A percentile compares a stretch with the other conserved stretches of the same genome.
Evolutionary conservation across 495 filamentous ascomycete species (phyloP).

Genomic region (Elasticomyces elasticus): DNA sequence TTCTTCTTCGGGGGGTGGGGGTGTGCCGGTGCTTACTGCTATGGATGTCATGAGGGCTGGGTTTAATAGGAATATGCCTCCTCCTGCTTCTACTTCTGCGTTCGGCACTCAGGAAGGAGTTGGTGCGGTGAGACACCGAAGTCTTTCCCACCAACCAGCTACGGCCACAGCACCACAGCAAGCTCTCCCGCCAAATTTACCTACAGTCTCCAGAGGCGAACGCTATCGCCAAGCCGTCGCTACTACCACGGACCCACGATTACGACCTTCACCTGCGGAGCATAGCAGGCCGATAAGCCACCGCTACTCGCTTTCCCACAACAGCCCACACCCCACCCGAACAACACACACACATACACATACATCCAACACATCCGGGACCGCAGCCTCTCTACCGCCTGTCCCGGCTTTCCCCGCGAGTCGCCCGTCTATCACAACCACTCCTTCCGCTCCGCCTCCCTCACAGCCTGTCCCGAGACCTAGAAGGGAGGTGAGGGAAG

Average conservation of each 20-base stretch:
- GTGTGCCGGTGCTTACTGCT: too few species aligned
- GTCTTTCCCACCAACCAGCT: constrained; percentile 14
- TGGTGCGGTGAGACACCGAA: too few species aligned
- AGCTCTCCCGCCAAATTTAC: too few species aligned
- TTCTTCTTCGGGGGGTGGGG: too few species aligned
- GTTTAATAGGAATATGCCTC: constrained; percentile 2
- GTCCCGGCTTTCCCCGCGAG: neutral
- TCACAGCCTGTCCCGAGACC: too few species aligned
- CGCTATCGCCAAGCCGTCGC: too few species aligned
- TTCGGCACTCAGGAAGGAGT: too few species aligned
- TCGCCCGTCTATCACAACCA: neutral
- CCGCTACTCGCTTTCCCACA: constrained; percentile 11
- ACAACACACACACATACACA: neutral
- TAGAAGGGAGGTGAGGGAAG: constrained; percentile 43
- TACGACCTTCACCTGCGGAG: neutral
- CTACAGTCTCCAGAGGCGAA: too few species aligned
- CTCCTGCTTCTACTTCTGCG: neutral
- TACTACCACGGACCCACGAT: neutral
- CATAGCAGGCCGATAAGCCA: neutral
- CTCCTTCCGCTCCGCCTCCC: constrained; percentile 20
- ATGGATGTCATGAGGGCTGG: neutral
- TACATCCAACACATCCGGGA: too few species aligned
- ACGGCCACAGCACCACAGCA: constrained; percentile 4
- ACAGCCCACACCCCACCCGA: neutral
- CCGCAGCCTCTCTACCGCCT: neutral